phyloP scores from a whole-genome alignment of 2,329 filamentous ascomycete species.

The Penicillium expansum region DNA sequence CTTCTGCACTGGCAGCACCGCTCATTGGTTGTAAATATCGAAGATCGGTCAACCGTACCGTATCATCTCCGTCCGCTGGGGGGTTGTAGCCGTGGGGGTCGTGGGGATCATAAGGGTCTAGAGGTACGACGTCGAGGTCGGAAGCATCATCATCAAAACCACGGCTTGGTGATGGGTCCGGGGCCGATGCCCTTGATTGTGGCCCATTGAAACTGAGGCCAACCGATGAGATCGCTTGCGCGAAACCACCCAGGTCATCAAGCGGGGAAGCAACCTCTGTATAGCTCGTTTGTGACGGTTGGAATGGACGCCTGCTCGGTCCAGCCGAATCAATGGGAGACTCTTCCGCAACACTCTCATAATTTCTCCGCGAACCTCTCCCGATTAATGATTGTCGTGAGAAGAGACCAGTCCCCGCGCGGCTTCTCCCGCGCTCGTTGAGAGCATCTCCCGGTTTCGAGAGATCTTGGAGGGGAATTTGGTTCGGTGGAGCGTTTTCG shows the following conservation, averaged over 20 bases:
- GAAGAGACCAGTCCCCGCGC: slow-evolving; percentile 45
- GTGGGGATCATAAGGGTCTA: slow-evolving; percentile 35
- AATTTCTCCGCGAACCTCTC: slow-evolving; percentile 45
- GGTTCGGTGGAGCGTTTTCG: slow-evolving; percentile 29
- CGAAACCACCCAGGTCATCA: slow-evolving; percentile 41
- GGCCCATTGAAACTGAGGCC: slow-evolving; percentile 42
- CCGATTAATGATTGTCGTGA: slow-evolving; percentile 42
- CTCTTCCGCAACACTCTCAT: slow-evolving; percentile 53
- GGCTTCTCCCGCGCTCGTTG: slow-evolving; percentile 31
- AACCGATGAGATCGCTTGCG: slow-evolving; percentile 43
- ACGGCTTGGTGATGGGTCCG: slow-evolving; percentile 17
- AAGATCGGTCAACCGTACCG: slow-evolving; percentile 58
- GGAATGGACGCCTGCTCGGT: slow-evolving; percentile 23
- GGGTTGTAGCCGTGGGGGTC: slow-evolving; percentile 56
- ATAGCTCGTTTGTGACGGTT: slow-evolving; percentile 18
- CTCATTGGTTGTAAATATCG: slow-evolving; percentile 57
- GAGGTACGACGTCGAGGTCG: slow-evolving; percentile 30
- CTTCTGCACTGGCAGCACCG: slow-evolving; percentile 45
- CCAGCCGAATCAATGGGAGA: slow-evolving; percentile 43
- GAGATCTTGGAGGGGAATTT: slow-evolving; percentile 69
- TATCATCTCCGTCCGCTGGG: slow-evolving; percentile 53
- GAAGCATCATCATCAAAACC: slow-evolving; percentile 29
- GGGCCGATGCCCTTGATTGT: slow-evolving; percentile 7
- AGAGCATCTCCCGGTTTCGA: slow-evolving; percentile 38
- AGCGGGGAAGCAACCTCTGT: slow-evolving; percentile 32